Percentiles rank a stretch among this genome's conserved stretches.
Conservation (phyloP, 805 yeast genomes). For the Clavispora asparagi region DNA sequence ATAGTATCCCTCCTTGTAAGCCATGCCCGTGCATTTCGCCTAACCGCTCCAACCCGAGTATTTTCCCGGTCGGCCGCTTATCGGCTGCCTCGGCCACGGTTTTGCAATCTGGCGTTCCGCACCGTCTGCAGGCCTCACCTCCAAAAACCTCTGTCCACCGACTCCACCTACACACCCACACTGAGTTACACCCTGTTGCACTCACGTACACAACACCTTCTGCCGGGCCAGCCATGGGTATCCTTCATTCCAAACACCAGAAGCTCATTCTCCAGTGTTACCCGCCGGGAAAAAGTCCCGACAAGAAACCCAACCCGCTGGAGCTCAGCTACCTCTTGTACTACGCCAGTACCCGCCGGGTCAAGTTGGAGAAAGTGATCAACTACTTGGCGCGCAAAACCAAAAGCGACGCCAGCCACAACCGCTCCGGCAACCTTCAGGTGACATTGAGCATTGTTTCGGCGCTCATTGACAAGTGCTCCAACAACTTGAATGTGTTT, state of each 20-base stretch:
- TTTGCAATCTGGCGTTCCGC: background rate
- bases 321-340: constrained; percentile 83
- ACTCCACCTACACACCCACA: no score
- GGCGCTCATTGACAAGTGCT: constrained; percentile 68
- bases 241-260: constrained; percentile 79
- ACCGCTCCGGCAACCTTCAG: constrained; percentile 70
- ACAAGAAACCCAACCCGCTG: constrained; percentile 87
- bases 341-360: constrained; percentile 85
- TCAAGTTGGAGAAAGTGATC: constrained; percentile 84
- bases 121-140: background rate
- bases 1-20: no score
- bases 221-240: constrained; percentile 15
- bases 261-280: constrained; percentile 86
- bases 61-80: no score
- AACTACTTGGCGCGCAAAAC: constrained; percentile 61
- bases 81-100: no score
- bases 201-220: background rate
- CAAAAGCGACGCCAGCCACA: constrained; percentile 51
- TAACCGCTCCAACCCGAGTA: no score
- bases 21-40: no score
- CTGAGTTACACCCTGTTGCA: no score
- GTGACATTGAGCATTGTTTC: constrained; percentile 72
- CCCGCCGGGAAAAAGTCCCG: constrained; percentile 81
- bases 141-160: no score
- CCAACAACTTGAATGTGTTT: constrained; percentile 79